Conservation (phyloP, 108 stramenopile genomes). For the Bacterosira constricta region DNA sequence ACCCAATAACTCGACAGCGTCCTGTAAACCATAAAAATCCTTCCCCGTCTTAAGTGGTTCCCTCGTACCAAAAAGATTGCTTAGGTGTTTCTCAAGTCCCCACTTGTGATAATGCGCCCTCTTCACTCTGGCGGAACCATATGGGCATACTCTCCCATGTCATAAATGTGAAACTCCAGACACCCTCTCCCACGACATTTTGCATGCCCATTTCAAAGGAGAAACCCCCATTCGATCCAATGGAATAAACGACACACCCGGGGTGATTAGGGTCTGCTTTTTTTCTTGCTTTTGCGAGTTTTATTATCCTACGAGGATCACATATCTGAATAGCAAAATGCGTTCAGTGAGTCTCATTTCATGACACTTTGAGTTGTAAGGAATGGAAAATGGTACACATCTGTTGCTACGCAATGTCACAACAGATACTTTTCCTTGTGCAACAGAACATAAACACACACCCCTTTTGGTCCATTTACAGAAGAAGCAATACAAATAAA, state of each 20-base stretch:
- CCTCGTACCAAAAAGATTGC: no score
- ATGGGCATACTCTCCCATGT: slow-evolving; percentile 45
- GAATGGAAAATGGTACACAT: no score
- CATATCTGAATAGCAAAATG: no score
- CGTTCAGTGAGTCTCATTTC: no score
- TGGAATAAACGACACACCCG: slow-evolving; percentile 59
- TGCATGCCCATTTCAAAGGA: slow-evolving; percentile 45
- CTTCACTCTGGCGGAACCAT: slow-evolving; percentile 31
- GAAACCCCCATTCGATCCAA: slow-evolving; percentile 57
- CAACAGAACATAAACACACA: neutral
- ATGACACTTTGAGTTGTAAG: no score
- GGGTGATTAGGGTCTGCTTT: slow-evolving; percentile 18
- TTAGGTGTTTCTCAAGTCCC: slow-evolving; percentile 55
- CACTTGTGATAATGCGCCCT: slow-evolving; percentile 60
- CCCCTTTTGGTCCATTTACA: slow-evolving; percentile 70
- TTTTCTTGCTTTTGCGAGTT: slow-evolving; percentile 22
- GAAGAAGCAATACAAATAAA: neutral
- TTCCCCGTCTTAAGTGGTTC: neutral
- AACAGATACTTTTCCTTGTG: neutral
- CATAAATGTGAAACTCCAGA: slow-evolving; percentile 73
- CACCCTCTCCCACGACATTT: slow-evolving; percentile 29
- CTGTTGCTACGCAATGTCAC: no score
- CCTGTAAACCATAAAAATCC: slow-evolving; percentile 16
- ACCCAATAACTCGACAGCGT: slow-evolving; percentile 56
- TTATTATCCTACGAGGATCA: slow-evolving; percentile 56